A percentile compares a stretch with the other conserved stretches of the same genome.
Conservation (phyloP, 164 flowering plant species). For the grape (Vitis vinifera) region DNA sequence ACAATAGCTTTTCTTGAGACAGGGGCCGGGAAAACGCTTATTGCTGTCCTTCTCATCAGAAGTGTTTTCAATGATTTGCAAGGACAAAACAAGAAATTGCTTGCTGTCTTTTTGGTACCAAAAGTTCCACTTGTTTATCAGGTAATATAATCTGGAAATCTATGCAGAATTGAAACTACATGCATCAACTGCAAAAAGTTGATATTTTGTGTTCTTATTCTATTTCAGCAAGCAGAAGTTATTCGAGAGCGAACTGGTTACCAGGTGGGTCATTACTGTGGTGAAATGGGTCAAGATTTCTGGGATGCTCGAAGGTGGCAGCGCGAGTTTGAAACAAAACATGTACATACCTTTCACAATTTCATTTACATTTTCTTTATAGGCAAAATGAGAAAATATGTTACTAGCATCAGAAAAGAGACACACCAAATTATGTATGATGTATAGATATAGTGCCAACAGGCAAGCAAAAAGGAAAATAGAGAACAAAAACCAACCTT, state of each 20-base stretch:
- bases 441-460: too few species aligned
- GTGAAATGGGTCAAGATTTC: constrained; percentile 99
- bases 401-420: too few species aligned
- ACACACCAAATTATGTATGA: too few species aligned
- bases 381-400: too few species aligned
- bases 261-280: constrained; percentile 96
- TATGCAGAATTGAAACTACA: background rate
- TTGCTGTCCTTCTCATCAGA: constrained; percentile 90
- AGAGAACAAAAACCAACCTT: too few species aligned
- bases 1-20: constrained; percentile 99
- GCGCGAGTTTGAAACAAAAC: constrained; percentile 91
- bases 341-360: constrained; percentile 41
- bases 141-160: constrained; percentile 36
- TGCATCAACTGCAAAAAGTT: background rate
- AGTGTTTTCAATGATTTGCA: constrained; percentile 59
- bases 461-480: too few species aligned
- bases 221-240: constrained; percentile 95
- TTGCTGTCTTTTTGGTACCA: constrained; percentile 95
- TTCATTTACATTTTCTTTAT: too few species aligned
- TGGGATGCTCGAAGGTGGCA: constrained; percentile 99
- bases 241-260: constrained; percentile 83
- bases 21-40: constrained; percentile 95
- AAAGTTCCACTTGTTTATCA: constrained; percentile 98
- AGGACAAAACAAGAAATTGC: constrained; percentile 68
- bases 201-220: constrained; percentile 9